phyloP scores from a whole-genome alignment of 768 basidiomycete genomes.

The Auriculariales sp. region DNA sequence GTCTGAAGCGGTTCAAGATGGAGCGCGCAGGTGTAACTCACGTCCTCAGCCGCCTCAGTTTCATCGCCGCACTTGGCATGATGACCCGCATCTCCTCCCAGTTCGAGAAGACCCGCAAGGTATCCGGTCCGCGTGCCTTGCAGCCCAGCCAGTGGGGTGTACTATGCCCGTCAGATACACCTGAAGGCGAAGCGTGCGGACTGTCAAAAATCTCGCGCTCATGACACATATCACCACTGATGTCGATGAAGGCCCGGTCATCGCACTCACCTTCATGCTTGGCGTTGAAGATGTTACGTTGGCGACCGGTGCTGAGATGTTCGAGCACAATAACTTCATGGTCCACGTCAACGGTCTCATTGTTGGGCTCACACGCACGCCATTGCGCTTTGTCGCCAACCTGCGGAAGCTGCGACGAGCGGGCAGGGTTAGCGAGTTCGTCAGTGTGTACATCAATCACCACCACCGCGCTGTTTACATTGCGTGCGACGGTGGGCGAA shows the following conservation, averaged over 20 bases:
- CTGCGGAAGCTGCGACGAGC: constrained; percentile 89
- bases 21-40: constrained; percentile 97
- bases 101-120: constrained; percentile 98
- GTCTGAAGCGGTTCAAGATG: constrained; percentile 97
- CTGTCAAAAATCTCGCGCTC: constrained; percentile 95
- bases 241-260: constrained; percentile 89
- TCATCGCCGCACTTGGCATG: constrained; percentile 97
- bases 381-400: constrained; percentile 71
- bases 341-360: constrained; percentile 96
- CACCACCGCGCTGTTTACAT: constrained; percentile 93
- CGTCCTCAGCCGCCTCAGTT: constrained; percentile 86
- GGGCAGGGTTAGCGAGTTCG: constrained; percentile 87
- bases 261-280: constrained; percentile 81
- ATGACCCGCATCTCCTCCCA: constrained; percentile 99
- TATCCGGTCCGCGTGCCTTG: constrained; percentile 89
- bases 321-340: constrained; percentile 81
- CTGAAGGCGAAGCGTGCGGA: constrained; percentile 98
- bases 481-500: constrained; percentile 90
- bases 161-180: constrained; percentile 94
- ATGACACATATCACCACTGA: constrained; percentile 99
- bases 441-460: constrained; percentile 89
- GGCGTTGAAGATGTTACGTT: constrained; percentile 95
- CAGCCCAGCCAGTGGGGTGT: constrained; percentile 99
- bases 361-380: constrained; percentile 80
- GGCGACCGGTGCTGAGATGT: constrained; percentile 90